Evolutionary conservation across 345 rosid genomes (phyloP).

Genomic region (Heritiera fomes): DNA sequence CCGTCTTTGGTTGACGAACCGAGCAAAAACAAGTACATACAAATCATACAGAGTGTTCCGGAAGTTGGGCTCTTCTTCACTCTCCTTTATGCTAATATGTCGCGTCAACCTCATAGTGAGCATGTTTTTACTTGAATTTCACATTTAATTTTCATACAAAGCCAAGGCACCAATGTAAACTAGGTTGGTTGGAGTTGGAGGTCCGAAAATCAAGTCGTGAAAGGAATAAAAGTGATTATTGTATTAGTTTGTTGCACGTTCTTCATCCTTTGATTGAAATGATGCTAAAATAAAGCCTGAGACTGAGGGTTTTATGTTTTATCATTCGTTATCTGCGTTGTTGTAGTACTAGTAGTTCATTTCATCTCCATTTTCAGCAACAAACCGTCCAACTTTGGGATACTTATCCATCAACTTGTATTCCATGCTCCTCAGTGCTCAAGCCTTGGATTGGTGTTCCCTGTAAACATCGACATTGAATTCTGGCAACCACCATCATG

Average conservation of each 20-base stretch:
- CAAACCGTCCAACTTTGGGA: too few relatives aligned
- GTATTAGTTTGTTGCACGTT: conserved; percentile 17
- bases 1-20: conserved; percentile 58
- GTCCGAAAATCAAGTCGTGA: background rate
- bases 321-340: too few relatives aligned
- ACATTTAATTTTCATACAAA: conserved; percentile 24
- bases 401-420: too few relatives aligned
- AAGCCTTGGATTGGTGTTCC: too few relatives aligned
- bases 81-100: conserved; percentile 76
- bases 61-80: conserved; percentile 88
- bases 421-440: background rate
- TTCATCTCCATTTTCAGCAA: too few relatives aligned
- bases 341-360: too few relatives aligned
- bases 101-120: conserved; percentile 48
- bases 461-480: too few relatives aligned
- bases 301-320: background rate
- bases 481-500: too few relatives aligned
- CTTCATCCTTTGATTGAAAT: background rate
- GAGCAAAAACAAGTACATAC: conserved; percentile 59
- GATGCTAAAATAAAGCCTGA: background rate
- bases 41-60: conserved; percentile 48
- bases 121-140: conserved; percentile 24
- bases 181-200: conserved; percentile 3
- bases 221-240: conserved; percentile 23
- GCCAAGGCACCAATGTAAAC: conserved; percentile 9